Percentiles rank a stretch among this genome's conserved stretches.
Conservation (phyloP, 805 yeast species). For the Jamesozyma spencerorum region DNA sequence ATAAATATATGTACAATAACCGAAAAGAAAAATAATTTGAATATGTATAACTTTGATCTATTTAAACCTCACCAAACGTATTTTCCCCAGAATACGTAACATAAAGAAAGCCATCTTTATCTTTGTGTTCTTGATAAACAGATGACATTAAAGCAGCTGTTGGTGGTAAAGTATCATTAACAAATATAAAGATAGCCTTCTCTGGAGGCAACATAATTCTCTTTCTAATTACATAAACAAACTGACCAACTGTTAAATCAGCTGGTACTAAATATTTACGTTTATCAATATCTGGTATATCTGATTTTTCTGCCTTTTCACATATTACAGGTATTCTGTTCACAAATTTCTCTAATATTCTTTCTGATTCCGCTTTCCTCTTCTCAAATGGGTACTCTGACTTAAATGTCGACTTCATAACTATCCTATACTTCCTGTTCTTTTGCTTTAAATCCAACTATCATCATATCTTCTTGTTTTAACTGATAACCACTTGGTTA, state of each 20-base stretch:
- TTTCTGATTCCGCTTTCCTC: constrained; percentile 88
- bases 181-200: constrained; percentile 95
- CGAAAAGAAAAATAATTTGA: neutral
- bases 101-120: constrained; percentile 94
- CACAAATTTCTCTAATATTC: constrained; percentile 78
- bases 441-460: no score
- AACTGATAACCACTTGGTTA: no score
- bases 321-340: constrained; percentile 95
- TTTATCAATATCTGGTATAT: constrained; percentile 92
- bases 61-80: constrained; percentile 59
- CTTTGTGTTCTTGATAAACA: constrained; percentile 93
- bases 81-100: constrained; percentile 95
- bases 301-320: constrained; percentile 94
- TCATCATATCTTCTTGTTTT: no score
- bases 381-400: constrained; percentile 86
- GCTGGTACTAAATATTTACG: constrained; percentile 94
- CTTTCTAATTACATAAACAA: constrained; percentile 94
- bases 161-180: constrained; percentile 94
- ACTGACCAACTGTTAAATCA: constrained; percentile 94
- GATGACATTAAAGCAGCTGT: constrained; percentile 95
- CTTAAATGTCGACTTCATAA: constrained; percentile 30
- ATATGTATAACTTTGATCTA: neutral
- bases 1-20: neutral
- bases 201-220: constrained; percentile 93
- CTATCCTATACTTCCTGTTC: no score